Evolutionary conservation across 202 grass and related monocot genomes (phyloP), one percentile per base, ranked within the genome.

Genomic region (Brachypodium distachyon): DNA sequence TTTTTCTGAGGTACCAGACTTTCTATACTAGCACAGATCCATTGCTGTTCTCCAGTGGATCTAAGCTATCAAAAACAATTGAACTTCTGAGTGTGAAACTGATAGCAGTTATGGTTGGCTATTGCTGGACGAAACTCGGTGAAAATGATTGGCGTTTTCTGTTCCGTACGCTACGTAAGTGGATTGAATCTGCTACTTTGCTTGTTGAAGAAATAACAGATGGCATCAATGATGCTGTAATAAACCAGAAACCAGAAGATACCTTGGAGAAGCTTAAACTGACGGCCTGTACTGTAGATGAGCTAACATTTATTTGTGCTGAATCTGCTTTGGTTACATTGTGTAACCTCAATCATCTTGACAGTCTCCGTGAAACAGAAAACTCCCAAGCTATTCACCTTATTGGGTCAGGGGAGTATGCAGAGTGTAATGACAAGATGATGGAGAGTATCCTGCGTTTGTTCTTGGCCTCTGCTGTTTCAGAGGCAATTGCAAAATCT

Each of bases 151-250:
- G 89, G 94, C 63, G 43, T 61, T 88, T 86, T 67, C 79, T 97
- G 63, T 82, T 92, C 41, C 66, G 73, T 78, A 66, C 67, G 50
- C 70, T 88, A 67, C 78, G 78, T 57, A 90, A 80, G 71, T 92
- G 94, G 84, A 84, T 93, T 33, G 86, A 94, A 70, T 93, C 75
- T 37, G 87, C 81, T 72, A 84, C 90, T 84, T 82, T 93, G 61
- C 79, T 94, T 58, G 83, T 97, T 87, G 94, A 97, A 80, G 94
- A 97, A 88, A 90, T 83, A 57, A 75, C 86, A 34, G 91, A 97
- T 70, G 80, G 46, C 40, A 58, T 95, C 40, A 90, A 89, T 73
- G 74, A 90, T 64, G 47, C 64, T 46, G 42, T 80, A 41, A 54
- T 85, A 72, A 91, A 89, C 66, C 76, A 67, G 25, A 54, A 61